Conservation (phyloP, 371 early-diverging fungal genomes). For the Mucor plumbeus region DNA sequence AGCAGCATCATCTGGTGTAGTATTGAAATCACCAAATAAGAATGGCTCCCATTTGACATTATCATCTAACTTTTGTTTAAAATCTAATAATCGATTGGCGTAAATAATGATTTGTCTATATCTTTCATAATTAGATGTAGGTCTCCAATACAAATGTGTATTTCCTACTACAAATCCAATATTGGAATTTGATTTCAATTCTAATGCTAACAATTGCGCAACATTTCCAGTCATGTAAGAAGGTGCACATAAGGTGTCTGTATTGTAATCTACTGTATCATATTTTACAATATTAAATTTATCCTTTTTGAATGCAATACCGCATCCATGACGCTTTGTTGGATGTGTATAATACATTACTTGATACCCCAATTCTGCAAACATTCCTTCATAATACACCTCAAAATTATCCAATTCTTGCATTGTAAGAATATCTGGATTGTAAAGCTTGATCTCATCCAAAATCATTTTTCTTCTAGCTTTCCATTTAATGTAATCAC, state of each 20-base stretch:
- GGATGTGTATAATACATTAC: conserved; percentile 36
- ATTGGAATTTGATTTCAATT: conserved; percentile 23
- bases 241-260: conserved; percentile 39
- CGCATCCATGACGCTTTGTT: conserved; percentile 49
- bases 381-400: conserved; percentile 31
- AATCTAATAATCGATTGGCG: conserved; percentile 25
- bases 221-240: conserved; percentile 61
- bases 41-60: conserved; percentile 33
- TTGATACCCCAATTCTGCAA: conserved; percentile 41
- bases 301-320: conserved; percentile 38
- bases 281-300: conserved; percentile 44
- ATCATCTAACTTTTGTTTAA: conserved; percentile 18
- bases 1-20: conserved; percentile 57
- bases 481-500: conserved; percentile 53
- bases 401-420: conserved; percentile 59
- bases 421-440: conserved; percentile 58
- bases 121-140: conserved; percentile 61
- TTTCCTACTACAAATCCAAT: conserved; percentile 42
- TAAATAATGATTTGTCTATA: conserved; percentile 55
- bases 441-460: conserved; percentile 53
- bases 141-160: conserved; percentile 65
- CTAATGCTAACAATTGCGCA: conserved; percentile 50
- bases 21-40: conserved; percentile 58
- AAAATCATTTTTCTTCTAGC: conserved; percentile 44
- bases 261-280: conserved; percentile 54